phyloP scores from a whole-genome alignment of 352 stramenopile species.

The Sclerospora graminicola region DNA sequence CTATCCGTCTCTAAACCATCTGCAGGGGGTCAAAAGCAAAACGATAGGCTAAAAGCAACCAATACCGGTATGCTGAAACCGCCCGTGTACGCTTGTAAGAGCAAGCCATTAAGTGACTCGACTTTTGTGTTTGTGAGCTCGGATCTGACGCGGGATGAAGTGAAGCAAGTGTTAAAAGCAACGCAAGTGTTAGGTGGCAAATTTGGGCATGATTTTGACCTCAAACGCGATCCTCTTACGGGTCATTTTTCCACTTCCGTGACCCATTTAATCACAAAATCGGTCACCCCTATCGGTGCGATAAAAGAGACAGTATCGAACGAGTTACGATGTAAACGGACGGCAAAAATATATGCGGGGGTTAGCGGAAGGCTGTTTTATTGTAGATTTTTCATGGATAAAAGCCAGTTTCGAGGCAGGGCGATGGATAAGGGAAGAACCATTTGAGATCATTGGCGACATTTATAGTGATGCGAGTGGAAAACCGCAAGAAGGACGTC shows the following conservation, averaged over 20 bases:
- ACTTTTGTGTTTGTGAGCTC: constrained; percentile 55
- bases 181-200: constrained; percentile 55
- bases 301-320: neutral
- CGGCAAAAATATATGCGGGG: constrained; percentile 82
- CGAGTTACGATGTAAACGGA: constrained; percentile 62
- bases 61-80: constrained; percentile 6
- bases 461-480: constrained; percentile 64
- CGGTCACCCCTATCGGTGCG: constrained; percentile 19
- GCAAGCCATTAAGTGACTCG: neutral
- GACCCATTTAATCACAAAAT: constrained; percentile 71
- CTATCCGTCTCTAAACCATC: neutral
- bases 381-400: constrained; percentile 76
- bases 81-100: constrained; percentile 11
- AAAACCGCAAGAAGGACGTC: constrained; percentile 55
- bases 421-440: constrained; percentile 56
- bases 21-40: neutral
- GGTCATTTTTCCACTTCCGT: constrained; percentile 41
- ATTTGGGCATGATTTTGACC: constrained; percentile 63
- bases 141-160: constrained; percentile 41
- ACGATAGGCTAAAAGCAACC: neutral
- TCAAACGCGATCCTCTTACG: constrained; percentile 35
- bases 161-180: constrained; percentile 40
- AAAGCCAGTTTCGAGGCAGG: constrained; percentile 45
- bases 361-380: constrained; percentile 54
- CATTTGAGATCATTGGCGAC: constrained; percentile 71